These are phyloP conservation scores for Tremellales sp. DNA, from an alignment of 1,284 basidiomycete species.

Conservation along the genomic window DNA sequence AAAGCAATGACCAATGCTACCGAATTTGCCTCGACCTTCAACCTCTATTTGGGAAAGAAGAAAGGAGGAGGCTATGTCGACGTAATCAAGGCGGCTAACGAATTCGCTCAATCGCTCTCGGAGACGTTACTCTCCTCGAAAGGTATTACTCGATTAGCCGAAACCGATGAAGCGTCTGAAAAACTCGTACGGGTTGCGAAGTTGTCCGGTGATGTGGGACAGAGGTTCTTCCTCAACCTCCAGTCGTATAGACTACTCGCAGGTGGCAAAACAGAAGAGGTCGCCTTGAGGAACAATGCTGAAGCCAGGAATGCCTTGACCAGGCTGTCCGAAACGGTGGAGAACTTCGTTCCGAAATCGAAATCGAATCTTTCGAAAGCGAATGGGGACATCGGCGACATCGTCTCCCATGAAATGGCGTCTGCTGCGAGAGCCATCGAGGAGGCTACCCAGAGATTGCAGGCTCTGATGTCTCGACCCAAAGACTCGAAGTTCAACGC, in stretches of 20 bases:
- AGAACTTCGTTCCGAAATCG: slow-evolving; percentile 79
- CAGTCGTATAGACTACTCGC: slow-evolving; percentile 90
- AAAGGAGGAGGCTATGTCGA: slow-evolving; percentile 85
- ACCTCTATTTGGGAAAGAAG: slow-evolving; percentile 83
- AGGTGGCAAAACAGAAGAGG: slow-evolving; percentile 71
- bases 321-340: slow-evolving; percentile 82
- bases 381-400: slow-evolving; percentile 91
- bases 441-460: slow-evolving; percentile 81
- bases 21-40: slow-evolving; percentile 94
- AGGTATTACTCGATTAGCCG: slow-evolving; percentile 88
- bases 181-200: slow-evolving; percentile 84
- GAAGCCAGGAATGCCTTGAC: slow-evolving; percentile 75
- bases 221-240: slow-evolving; percentile 90
- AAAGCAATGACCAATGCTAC: slow-evolving; percentile 90
- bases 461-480: slow-evolving; percentile 84
- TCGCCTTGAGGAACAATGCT: slow-evolving; percentile 84
- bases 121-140: slow-evolving; percentile 92
- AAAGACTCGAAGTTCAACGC: slow-evolving; percentile 76
- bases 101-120: slow-evolving; percentile 86
- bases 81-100: slow-evolving; percentile 96
- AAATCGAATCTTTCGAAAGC: slow-evolving; percentile 69
- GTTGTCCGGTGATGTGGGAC: slow-evolving; percentile 75
- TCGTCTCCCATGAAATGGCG: slow-evolving; percentile 96
- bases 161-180: slow-evolving; percentile 86
- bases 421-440: slow-evolving; percentile 92